These are phyloP conservation scores for Rubroboletus satanas DNA, from an alignment of 768 basidiomycete species.

Conservation along the genomic window DNA sequence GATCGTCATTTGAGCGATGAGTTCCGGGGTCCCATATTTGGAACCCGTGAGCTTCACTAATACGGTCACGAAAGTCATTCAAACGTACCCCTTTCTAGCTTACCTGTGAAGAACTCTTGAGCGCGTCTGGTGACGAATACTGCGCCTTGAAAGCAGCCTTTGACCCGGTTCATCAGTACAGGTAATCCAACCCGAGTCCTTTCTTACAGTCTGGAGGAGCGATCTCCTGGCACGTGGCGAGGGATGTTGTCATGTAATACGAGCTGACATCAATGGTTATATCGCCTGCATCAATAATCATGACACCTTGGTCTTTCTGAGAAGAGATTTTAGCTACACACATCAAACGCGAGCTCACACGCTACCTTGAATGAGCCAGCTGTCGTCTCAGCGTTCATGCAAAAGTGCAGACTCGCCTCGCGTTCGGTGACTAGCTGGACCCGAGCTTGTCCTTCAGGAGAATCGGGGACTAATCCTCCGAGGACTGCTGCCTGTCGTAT, in stretches of 20 bases:
- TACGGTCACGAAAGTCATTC: neutral
- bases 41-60: slow-evolving; percentile 41
- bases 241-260: slow-evolving; percentile 38
- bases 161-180: neutral
- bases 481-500: slow-evolving; percentile 42
- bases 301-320: slow-evolving; percentile 43
- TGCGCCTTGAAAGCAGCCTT: slow-evolving; percentile 49
- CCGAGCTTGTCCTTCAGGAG: slow-evolving; percentile 33
- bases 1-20: slow-evolving; percentile 38
- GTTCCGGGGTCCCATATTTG: slow-evolving; percentile 35
- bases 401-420: slow-evolving; percentile 50
- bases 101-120: slow-evolving; percentile 37
- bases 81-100: neutral
- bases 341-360: neutral
- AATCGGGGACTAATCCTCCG: slow-evolving; percentile 39
- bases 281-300: slow-evolving; percentile 59
- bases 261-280: slow-evolving; percentile 61
- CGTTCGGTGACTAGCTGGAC: slow-evolving; percentile 49
- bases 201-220: slow-evolving; percentile 42
- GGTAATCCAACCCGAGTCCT: neutral
- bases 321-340: neutral
- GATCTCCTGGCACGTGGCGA: slow-evolving; percentile 43
- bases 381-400: slow-evolving; percentile 35
- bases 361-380: slow-evolving; percentile 25
- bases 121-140: slow-evolving; percentile 49